These are phyloP conservation scores for Mucor circinelloides DNA, from an alignment of 371 early-diverging fungal genomes.

Conservation along the genomic window DNA sequence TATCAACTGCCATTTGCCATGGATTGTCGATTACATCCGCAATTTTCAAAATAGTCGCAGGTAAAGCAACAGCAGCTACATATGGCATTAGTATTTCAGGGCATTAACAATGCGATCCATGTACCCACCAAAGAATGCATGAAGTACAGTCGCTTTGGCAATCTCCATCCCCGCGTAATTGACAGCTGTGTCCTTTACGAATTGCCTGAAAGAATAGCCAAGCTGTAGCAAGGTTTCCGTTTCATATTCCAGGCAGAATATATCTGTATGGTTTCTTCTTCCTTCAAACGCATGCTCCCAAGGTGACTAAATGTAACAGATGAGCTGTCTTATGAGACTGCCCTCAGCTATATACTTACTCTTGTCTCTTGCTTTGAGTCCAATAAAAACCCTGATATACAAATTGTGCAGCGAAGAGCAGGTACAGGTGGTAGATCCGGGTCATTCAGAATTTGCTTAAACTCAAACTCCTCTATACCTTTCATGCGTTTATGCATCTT, in stretches of 20 bases:
- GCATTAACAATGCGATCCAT: not conserved
- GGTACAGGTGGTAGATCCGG: slow-evolving; percentile 62
- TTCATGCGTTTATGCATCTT: slow-evolving; percentile 55
- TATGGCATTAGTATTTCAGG: not conserved
- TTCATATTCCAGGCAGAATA: slow-evolving; percentile 77
- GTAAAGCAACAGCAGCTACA: slow-evolving; percentile 84
- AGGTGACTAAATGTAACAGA: slow-evolving; percentile 37
- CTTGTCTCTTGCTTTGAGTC: slow-evolving; percentile 42
- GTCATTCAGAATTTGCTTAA: slow-evolving; percentile 57
- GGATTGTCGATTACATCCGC: slow-evolving; percentile 85
- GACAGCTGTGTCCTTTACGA: slow-evolving; percentile 85
- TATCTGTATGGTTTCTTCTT: slow-evolving; percentile 46
- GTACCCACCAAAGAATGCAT: slow-evolving; percentile 60
- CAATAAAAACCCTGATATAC: slow-evolving; percentile 64
- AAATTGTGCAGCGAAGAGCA: slow-evolving; percentile 63
- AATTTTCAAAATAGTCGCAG: slow-evolving; percentile 55
- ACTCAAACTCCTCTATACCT: slow-evolving; percentile 61
- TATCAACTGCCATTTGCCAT: slow-evolving; percentile 86
- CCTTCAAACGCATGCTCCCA: slow-evolving; percentile 56
- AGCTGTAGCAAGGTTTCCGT: slow-evolving; percentile 73
- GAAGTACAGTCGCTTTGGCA: slow-evolving; percentile 84
- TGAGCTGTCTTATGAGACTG: not conserved
- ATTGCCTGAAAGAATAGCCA: slow-evolving; percentile 75
- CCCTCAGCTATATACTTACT: slow-evolving; percentile 26
- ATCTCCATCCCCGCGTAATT: slow-evolving; percentile 84